These are phyloP conservation scores for Fusarium robinianum DNA, from an alignment of 2,329 filamentous ascomycete genomes.

Conservation along the genomic window DNA sequence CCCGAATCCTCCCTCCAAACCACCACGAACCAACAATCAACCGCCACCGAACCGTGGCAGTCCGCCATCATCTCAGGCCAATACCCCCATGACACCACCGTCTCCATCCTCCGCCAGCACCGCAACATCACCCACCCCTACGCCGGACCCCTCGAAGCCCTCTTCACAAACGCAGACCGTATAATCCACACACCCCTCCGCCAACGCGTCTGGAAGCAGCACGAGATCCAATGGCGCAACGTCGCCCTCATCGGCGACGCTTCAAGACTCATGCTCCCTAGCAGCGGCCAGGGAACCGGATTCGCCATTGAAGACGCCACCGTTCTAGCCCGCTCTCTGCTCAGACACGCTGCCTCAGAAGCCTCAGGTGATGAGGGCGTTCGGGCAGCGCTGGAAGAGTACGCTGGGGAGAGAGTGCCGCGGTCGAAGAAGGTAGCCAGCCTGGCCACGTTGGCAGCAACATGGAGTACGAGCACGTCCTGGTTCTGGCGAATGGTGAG, in stretches of 20 bases:
- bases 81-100: constrained; percentile 16
- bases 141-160: constrained; percentile 22
- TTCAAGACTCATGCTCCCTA: constrained; percentile 32
- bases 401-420: constrained; percentile 21
- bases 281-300: constrained; percentile 34
- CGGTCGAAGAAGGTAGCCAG: constrained; percentile 32
- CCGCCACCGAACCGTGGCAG: constrained; percentile 18
- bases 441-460: constrained; percentile 18
- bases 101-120: constrained; percentile 17
- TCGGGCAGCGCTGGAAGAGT: constrained; percentile 24
- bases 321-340: constrained; percentile 26
- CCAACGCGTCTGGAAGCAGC: constrained; percentile 31
- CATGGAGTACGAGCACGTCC: constrained; percentile 18
- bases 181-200: constrained; percentile 33
- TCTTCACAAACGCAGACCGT: constrained; percentile 28
- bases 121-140: constrained; percentile 26
- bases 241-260: constrained; percentile 32
- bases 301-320: constrained; percentile 36
- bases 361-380: constrained; percentile 1
- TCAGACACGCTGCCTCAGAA: constrained; percentile 9
- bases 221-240: constrained; percentile 31
- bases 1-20: constrained; percentile 21
- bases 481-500: constrained; percentile 26
- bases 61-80: constrained; percentile 20
- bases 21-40: neutral